Percentiles rank a stretch among this genome's conserved stretches.
Conservation (phyloP, 768 basidiomycete genomes). For the Russula ochroleuca region DNA sequence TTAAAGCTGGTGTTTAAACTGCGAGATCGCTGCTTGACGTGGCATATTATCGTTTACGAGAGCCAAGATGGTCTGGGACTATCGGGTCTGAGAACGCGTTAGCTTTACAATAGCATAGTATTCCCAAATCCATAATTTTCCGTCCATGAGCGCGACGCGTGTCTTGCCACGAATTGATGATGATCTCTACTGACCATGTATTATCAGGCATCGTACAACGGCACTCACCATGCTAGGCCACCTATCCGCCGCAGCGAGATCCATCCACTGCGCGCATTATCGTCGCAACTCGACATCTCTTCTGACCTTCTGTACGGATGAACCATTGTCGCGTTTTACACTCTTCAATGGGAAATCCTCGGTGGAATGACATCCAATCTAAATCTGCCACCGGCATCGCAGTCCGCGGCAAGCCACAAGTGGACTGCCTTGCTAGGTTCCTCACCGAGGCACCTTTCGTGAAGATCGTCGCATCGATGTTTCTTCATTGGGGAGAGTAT, state of each 20-base stretch:
- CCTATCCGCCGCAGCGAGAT: neutral
- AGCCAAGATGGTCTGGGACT: neutral
- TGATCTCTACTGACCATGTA: neutral
- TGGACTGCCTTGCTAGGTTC: too few species aligned
- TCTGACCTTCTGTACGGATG: too few species aligned
- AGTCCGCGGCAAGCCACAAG: too few species aligned
- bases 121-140: neutral
- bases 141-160: neutral
- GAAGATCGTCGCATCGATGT: too few species aligned
- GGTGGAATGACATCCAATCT: too few species aligned
- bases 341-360: too few species aligned
- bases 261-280: too few species aligned
- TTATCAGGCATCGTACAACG: neutral
- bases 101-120: neutral
- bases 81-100: neutral
- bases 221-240: neutral
- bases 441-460: too few species aligned
- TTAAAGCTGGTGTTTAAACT: conserved; percentile 17
- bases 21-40: neutral
- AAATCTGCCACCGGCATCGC: too few species aligned
- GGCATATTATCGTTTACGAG: neutral
- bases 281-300: neutral
- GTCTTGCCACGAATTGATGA: neutral
- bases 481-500: too few species aligned
- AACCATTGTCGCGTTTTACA: too few species aligned